Conservation (phyloP, 257 asterid genomes). For the Anisodus acutangulus region DNA sequence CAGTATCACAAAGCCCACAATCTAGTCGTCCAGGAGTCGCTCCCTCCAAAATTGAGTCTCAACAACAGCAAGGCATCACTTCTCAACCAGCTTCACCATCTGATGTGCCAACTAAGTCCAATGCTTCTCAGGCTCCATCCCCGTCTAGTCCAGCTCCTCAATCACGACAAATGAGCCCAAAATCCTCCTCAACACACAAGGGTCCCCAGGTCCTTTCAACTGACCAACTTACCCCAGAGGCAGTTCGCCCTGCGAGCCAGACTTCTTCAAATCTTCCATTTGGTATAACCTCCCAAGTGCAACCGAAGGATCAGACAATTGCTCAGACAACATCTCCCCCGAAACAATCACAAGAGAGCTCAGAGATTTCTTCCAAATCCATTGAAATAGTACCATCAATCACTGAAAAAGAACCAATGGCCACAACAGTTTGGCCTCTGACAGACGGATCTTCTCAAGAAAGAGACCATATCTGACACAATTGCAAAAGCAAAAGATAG, state of each 20-base stretch:
- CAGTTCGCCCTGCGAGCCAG: constrained; percentile 43
- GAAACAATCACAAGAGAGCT: constrained; percentile 40
- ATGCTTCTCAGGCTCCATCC: constrained; percentile 49
- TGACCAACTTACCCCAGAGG: constrained; percentile 30
- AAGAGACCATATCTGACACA: constrained; percentile 31
- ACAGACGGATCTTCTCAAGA: constrained; percentile 37
- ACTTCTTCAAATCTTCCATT: constrained; percentile 46
- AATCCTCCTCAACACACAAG: constrained; percentile 42
- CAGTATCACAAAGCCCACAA: constrained; percentile 36
- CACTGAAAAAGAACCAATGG: constrained; percentile 38
- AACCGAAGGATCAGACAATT: constrained; percentile 24
- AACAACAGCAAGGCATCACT: constrained; percentile 37
- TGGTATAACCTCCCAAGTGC: constrained; percentile 22
- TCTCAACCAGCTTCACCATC: constrained; percentile 50
- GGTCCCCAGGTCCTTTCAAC: constrained; percentile 35
- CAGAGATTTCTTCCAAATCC: constrained; percentile 37
- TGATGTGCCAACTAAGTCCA: constrained; percentile 44
- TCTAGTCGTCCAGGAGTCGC: constrained; percentile 37
- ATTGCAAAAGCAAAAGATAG: constrained; percentile 23
- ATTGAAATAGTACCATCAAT: constrained; percentile 23
- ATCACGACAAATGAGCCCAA: constrained; percentile 34
- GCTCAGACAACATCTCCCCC: constrained; percentile 41
- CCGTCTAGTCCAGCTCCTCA: constrained; percentile 45
- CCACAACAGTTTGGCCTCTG: constrained; percentile 34
- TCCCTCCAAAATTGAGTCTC: constrained; percentile 40